phyloP scores from a whole-genome alignment of 2,329 filamentous ascomycete genomes.

The Hypoxylon sp. region DNA sequence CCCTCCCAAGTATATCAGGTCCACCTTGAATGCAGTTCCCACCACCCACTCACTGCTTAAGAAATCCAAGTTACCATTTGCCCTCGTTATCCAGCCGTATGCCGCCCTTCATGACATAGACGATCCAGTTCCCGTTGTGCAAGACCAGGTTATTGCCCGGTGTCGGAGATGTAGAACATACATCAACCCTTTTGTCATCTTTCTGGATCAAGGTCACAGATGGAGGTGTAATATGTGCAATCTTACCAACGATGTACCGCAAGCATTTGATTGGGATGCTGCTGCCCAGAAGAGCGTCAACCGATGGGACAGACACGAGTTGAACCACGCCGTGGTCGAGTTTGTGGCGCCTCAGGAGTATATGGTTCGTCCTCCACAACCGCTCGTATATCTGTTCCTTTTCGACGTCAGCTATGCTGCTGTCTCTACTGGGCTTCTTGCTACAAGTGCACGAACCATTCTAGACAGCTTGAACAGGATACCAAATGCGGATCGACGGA shows the following conservation, averaged over 20 bases:
- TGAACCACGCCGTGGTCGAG: constrained; percentile 97
- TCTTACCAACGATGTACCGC: constrained; percentile 97
- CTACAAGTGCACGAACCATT: constrained; percentile 93
- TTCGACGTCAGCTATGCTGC: constrained; percentile 94
- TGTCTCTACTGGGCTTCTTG: constrained; percentile 90
- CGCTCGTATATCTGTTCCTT: constrained; percentile 94
- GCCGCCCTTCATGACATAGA: constrained; percentile 92
- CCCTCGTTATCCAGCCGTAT: constrained; percentile 96
- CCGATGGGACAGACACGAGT: constrained; percentile 89
- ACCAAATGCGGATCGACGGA: constrained; percentile 96
- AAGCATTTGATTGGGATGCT: constrained; percentile 98
- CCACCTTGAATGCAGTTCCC: constrained; percentile 93
- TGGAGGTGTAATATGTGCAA: constrained; percentile 99
- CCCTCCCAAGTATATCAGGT: constrained; percentile 92
- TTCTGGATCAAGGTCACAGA: constrained; percentile 95
- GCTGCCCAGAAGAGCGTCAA: constrained; percentile 92
- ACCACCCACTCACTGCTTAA: constrained; percentile 94
- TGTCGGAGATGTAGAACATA: constrained; percentile 97
- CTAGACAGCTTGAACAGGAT: constrained; percentile 95
- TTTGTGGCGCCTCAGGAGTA: constrained; percentile 99
- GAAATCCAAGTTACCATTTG: constrained; percentile 96
- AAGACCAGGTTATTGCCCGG: constrained; percentile 97
- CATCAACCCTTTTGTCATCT: constrained; percentile 97
- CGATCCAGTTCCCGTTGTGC: constrained; percentile 89
- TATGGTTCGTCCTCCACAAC: constrained; percentile 97